These are phyloP conservation scores for Canavalia ensiformis DNA, from an alignment of 306 rosid genomes.

Conservation along the genomic window DNA sequence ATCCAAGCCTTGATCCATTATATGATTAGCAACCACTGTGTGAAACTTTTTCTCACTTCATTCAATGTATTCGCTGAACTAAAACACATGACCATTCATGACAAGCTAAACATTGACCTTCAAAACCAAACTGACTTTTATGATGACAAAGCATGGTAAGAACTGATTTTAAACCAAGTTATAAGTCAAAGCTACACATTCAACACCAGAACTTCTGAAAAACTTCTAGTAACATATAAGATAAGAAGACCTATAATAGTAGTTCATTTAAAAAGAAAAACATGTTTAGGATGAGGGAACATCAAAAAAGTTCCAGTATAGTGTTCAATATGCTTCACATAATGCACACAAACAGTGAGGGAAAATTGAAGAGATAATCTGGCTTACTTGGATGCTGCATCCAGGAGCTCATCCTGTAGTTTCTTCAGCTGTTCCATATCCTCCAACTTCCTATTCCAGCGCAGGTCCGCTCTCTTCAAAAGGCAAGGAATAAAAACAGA, in stretches of 20 bases:
- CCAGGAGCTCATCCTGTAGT: constrained; percentile 81
- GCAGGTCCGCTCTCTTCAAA: constrained; percentile 87
- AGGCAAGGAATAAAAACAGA: constrained; percentile 41
- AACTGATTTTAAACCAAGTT: background rate
- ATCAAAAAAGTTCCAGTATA: background rate
- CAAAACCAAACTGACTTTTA: constrained; percentile 14
- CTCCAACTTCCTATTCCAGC: constrained; percentile 81
- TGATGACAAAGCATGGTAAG: background rate
- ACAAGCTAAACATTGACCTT: background rate
- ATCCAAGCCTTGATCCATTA: constrained; percentile 30
- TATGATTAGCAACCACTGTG: constrained; percentile 14
- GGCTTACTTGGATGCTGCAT: constrained; percentile 82
- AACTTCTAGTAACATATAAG: no score
- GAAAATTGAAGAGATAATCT: background rate
- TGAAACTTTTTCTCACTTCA: background rate
- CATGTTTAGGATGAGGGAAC: background rate
- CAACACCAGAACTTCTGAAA: no score
- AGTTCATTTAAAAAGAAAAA: background rate
- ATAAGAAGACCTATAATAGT: no score
- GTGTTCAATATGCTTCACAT: background rate
- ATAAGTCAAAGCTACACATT: no score
- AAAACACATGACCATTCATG: background rate
- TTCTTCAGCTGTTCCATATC: constrained; percentile 78
- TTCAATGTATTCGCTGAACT: constrained; percentile 4
- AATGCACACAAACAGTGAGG: constrained; percentile 15